These are phyloP conservation scores for Fusarium compactum DNA, from an alignment of 2,329 filamentous ascomycete genomes.

Conservation along the genomic window DNA sequence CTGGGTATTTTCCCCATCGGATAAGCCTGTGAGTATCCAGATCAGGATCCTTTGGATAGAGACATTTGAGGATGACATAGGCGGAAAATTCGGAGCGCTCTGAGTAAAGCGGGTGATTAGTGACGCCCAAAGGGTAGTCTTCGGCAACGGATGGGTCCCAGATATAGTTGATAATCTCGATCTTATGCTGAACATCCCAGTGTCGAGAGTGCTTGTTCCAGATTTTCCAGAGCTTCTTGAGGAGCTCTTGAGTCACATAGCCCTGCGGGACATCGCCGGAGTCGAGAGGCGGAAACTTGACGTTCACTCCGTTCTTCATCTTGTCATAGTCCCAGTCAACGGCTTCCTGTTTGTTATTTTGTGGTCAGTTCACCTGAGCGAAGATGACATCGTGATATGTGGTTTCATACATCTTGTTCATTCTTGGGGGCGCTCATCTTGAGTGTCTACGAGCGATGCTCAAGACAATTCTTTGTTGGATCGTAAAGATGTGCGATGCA, in stretches of 20 bases:
- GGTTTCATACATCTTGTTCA: background rate
- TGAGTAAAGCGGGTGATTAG: background rate
- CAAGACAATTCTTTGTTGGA: background rate
- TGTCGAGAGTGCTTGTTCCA: background rate
- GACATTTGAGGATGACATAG: background rate
- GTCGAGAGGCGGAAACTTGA: background rate
- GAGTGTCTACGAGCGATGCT: background rate
- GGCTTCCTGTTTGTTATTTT: background rate
- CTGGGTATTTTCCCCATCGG: background rate
- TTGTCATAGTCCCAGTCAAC: background rate
- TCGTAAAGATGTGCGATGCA: background rate
- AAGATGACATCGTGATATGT: background rate
- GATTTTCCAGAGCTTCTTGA: background rate
- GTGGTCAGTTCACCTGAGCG: background rate
- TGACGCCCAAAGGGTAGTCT: background rate
- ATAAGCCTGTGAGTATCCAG: background rate
- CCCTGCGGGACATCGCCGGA: background rate
- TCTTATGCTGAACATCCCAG: background rate
- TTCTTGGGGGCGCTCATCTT: background rate
- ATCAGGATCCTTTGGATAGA: fast-evolving
- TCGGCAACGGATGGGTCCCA: background rate
- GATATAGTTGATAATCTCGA: background rate
- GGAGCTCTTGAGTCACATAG: fast-evolving
- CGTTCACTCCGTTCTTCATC: background rate
- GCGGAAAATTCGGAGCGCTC: background rate